These are phyloP conservation scores for Aspergillus heteromorphus DNA, from an alignment of 495 filamentous ascomycete species.

Conservation along the genomic window DNA sequence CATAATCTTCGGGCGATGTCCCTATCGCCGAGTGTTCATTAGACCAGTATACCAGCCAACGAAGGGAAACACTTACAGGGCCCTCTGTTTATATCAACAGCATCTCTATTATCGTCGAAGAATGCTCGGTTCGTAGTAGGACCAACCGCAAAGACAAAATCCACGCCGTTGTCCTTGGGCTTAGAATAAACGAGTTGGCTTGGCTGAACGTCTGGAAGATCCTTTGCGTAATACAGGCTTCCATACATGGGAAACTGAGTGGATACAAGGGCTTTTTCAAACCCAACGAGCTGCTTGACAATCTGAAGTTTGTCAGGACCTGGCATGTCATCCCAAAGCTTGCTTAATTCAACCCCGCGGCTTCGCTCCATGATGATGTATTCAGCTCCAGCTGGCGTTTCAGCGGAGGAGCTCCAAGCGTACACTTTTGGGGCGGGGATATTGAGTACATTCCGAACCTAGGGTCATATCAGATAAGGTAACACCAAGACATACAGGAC, in stretches of 20 bases:
- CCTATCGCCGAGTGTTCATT: neutral
- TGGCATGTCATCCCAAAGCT: constrained; percentile 3
- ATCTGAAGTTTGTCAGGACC: neutral
- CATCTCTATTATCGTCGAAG: neutral
- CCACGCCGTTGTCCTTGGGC: neutral
- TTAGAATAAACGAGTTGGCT: neutral
- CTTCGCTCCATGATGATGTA: constrained; percentile 7
- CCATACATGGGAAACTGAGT: neutral
- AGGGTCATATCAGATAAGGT: neutral
- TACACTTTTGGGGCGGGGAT: constrained; percentile 1
- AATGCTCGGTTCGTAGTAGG: neutral
- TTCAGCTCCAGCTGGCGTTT: constrained; percentile 4
- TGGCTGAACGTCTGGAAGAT: neutral
- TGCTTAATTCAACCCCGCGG: constrained; percentile 1
- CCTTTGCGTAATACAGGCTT: neutral
- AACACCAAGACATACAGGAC: neutral
- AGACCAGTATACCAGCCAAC: neutral
- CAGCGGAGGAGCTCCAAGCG: neutral
- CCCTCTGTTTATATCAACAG: neutral
- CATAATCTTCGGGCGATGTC: neutral
- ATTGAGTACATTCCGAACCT: neutral
- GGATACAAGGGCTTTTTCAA: neutral
- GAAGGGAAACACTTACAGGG: neutral
- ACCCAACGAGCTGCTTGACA: neutral
- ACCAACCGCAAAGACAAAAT: neutral